Conservation (phyloP, 73 alveolate species). For the Breviolum minutum region DNA sequence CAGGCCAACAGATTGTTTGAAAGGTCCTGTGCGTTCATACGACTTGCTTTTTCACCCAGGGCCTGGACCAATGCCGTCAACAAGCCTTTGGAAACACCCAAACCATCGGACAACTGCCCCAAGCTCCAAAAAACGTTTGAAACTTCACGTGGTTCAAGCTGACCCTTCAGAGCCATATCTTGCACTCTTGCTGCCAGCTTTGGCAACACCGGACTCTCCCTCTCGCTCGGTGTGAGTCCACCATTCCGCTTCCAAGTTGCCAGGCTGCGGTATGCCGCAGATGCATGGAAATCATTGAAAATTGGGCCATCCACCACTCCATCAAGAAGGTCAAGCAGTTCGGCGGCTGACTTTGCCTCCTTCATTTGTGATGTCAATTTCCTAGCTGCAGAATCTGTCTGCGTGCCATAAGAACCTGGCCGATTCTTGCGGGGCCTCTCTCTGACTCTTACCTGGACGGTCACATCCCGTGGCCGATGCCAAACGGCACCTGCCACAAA, state of each 20-base stretch:
- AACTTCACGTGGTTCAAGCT: background rate
- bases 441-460: no score
- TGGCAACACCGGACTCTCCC: background rate
- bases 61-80: background rate
- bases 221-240: background rate
- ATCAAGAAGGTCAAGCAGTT: background rate
- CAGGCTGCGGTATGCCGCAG: background rate
- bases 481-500: no score
- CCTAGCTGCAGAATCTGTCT: background rate
- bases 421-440: no score
- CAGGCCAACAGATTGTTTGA: background rate
- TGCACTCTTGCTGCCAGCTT: background rate
- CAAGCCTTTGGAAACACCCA: background rate
- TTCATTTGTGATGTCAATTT: background rate
- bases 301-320: background rate
- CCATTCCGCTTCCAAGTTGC: background rate
- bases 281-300: slow-evolving; percentile 37
- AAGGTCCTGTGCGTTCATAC: background rate
- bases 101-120: background rate
- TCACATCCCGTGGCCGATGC: no score
- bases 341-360: background rate
- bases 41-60: background rate
- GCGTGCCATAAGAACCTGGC: no score
- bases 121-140: slow-evolving; percentile 8
- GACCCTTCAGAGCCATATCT: background rate